Evolutionary conservation across 371 early-diverging fungal genomes (phyloP).

Genomic region (Thermomucor indicae-seudaticae): DNA sequence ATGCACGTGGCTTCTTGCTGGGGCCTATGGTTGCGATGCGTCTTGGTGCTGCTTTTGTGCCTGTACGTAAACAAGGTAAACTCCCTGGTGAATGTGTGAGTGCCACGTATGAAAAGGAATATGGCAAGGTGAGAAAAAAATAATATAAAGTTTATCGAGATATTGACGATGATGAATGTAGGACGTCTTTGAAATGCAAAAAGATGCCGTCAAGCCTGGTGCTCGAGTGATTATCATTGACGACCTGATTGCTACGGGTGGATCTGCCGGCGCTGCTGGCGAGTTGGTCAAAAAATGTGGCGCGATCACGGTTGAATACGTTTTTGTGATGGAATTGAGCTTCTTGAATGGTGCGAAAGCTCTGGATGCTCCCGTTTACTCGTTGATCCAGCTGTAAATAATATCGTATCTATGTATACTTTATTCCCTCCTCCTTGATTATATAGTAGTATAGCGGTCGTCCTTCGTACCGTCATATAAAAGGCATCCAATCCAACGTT

Average conservation of each 20-base stretch:
- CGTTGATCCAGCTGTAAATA: slow-evolving; percentile 80
- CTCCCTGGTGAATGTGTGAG: slow-evolving; percentile 78
- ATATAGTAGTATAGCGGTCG: no score
- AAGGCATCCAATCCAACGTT: no score
- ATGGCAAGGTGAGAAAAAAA: slow-evolving; percentile 79
- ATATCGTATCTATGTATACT: no score
- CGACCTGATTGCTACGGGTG: slow-evolving; percentile 96
- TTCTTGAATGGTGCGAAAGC: slow-evolving; percentile 76
- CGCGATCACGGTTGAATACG: slow-evolving; percentile 78
- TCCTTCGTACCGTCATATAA: no score
- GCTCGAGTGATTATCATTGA: slow-evolving; percentile 91
- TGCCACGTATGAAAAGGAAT: slow-evolving; percentile 90
- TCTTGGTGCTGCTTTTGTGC: slow-evolving; percentile 89
- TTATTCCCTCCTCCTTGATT: neutral
- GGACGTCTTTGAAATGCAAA: slow-evolving; percentile 93
- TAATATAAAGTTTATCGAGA: no score
- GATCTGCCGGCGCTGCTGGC: slow-evolving; percentile 80
- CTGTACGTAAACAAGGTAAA: slow-evolving; percentile 95
- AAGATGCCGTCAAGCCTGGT: slow-evolving; percentile 73
- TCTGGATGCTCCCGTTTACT: slow-evolving; percentile 84
- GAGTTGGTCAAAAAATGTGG: slow-evolving; percentile 73
- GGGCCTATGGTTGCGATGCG: slow-evolving; percentile 88
- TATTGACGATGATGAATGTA: slow-evolving; percentile 7
- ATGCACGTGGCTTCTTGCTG: slow-evolving; percentile 90
- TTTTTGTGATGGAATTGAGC: slow-evolving; percentile 89